These are phyloP conservation scores for Diaporthe ilicicola DNA, from an alignment of 2,329 filamentous ascomycete species.

Conservation along the genomic window DNA sequence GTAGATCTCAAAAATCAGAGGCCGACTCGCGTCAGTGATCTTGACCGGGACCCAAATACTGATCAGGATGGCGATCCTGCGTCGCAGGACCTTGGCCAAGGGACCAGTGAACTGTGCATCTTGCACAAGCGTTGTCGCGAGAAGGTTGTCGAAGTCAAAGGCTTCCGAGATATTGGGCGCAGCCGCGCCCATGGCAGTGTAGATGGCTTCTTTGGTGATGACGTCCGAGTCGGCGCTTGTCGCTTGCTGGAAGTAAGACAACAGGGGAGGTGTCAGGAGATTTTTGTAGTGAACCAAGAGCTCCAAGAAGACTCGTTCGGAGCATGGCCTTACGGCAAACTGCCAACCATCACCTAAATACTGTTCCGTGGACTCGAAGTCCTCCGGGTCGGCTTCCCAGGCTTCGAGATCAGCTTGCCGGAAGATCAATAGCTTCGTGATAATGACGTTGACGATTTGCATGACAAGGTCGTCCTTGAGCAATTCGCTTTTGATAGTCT, in stretches of 20 bases:
- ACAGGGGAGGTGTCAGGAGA: conserved; percentile 78
- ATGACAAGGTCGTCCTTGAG: conserved; percentile 80
- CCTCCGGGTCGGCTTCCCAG: conserved; percentile 94
- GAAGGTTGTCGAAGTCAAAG: conserved; percentile 85
- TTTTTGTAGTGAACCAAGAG: conserved; percentile 89
- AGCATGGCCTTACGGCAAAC: conserved; percentile 89
- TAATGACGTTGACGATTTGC: conserved; percentile 83
- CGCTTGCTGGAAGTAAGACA: conserved; percentile 84
- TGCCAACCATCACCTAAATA: conserved; percentile 87
- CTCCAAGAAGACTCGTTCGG: conserved; percentile 93
- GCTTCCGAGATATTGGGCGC: conserved; percentile 77
- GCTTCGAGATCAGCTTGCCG: conserved; percentile 84
- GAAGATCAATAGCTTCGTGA: conserved; percentile 90
- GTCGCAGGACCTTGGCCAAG: conserved; percentile 81
- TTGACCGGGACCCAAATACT: conserved; percentile 90
- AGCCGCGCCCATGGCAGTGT: conserved; percentile 89
- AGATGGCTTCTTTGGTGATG: conserved; percentile 90
- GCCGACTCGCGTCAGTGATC: conserved; percentile 71
- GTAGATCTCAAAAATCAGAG: conserved; percentile 87
- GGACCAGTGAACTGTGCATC: conserved; percentile 75
- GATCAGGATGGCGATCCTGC: conserved; percentile 87
- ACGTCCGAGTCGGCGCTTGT: conserved; percentile 73
- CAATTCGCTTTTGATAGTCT: conserved; percentile 75
- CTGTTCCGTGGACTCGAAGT: conserved; percentile 93
- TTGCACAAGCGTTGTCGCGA: conserved; percentile 76